Evolutionary conservation across 2,329 filamentous ascomycete species (phyloP).

Genomic region (Geosmithia flava): DNA sequence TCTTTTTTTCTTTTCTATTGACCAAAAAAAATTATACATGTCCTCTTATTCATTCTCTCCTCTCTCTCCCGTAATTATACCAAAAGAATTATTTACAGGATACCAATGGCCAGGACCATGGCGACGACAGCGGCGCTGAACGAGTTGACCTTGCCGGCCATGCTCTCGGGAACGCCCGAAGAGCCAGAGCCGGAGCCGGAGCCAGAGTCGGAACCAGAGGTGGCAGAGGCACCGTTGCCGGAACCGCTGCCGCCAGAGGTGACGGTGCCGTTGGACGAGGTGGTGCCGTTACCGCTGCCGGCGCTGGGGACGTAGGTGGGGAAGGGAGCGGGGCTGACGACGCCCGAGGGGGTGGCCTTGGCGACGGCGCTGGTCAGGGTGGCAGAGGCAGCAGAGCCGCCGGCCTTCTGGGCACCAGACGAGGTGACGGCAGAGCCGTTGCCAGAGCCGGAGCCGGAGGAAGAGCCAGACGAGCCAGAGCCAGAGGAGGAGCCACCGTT

Average conservation of each 20-base stretch:
- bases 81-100: not conserved
- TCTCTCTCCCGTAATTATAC: not conserved
- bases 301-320: not conserved
- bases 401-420: not conserved
- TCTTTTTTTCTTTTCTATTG: not conserved
- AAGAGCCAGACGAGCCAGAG: not conserved
- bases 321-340: not conserved
- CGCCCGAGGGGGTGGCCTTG: not conserved
- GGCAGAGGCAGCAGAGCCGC: not conserved
- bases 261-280: not conserved
- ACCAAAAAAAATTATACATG: not conserved
- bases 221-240: not conserved
- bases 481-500: not conserved
- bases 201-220: not conserved
- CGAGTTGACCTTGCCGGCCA: not conserved
- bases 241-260: not conserved
- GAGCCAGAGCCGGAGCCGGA: not conserved
- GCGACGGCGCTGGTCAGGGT: not conserved
- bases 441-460: not conserved
- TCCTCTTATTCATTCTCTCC: not conserved
- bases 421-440: not conserved
- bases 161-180: not conserved
- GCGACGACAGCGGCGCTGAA: constrained; percentile 2
- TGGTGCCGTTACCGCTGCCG: not conserved
- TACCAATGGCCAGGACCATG: not conserved